Base-by-base conservation (phyloP, 352 stramenopile species). In the Labyrinthula sp. region DNA sequence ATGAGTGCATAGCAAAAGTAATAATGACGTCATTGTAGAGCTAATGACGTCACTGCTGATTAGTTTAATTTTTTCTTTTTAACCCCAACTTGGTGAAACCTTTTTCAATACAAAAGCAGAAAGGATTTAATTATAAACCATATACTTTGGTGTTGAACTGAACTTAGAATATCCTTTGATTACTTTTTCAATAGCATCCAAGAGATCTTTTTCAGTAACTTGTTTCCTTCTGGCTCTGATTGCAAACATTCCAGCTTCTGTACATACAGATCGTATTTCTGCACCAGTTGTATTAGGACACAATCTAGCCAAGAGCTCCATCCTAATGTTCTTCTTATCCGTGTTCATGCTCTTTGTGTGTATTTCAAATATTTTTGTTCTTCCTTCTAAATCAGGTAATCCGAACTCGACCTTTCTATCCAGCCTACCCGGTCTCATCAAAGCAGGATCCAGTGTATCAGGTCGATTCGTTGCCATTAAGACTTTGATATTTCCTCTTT, bases 81-180 rank as follows among this genome's bases (percentile, higher is more conserved):
- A n/a, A n/a, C n/a, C n/a, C n/a, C n/a, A n/a, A n/a, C n/a, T n/a
- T n/a, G n/a, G n/a, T n/a, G n/a, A n/a, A n/a, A n/a, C n/a, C n/a
- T n/a, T n/a, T n/a, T n/a, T n/a, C n/a, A n/a, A n/a, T n/a, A n/a
- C n/a, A n/a, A n/a, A n/a, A n/a, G n/a, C n/a, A n/a, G n/a, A n/a
- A n/a, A n/a, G n/a, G n/a, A n/a, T 14, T 63, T 84, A 93, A 59
- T 93, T 93, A 69, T 93, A 93, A 39, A 94, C 80, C 79, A 94
- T 93, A 73, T 95, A 94, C 71, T 97, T 98, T 22, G 90, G 89
- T 56, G 90, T 99, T 26, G 86, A 92, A 56, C 75, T 93, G 73
- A 99, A 99, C 74, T 98, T 98, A 61, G 96, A 89, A 76, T 99
- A 99, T 48, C 87, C 88, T 72, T 99, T 99, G 62, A 99, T 95